Evolutionary conservation across 2,329 filamentous ascomycete species (phyloP).

Genomic region (Albifimbria verrucaria): DNA sequence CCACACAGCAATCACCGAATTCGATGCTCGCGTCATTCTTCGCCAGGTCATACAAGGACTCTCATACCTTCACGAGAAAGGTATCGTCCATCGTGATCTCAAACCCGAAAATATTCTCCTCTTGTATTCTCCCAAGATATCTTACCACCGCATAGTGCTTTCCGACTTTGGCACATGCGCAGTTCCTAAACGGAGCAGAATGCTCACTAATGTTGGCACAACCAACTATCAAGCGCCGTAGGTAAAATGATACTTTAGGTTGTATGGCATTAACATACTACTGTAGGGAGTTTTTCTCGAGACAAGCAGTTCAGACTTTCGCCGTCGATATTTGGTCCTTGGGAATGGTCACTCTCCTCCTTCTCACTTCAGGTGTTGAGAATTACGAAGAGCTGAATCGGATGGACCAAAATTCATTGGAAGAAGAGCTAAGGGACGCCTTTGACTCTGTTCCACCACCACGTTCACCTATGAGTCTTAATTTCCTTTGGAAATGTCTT

Average conservation of each 20-base stretch:
- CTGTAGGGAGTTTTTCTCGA: constrained; percentile 35
- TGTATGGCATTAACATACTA: neutral
- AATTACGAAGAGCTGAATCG: constrained; percentile 19
- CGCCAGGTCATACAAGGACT: constrained; percentile 45
- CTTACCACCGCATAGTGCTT: constrained; percentile 44
- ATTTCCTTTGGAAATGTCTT: constrained; percentile 29
- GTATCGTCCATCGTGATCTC: constrained; percentile 50
- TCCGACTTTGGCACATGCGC: constrained; percentile 51
- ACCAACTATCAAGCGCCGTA: constrained; percentile 48
- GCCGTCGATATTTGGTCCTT: constrained; percentile 52
- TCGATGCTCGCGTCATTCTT: constrained; percentile 42
- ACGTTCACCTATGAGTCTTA: constrained; percentile 19
- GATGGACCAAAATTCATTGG: constrained; percentile 22
- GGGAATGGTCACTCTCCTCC: constrained; percentile 41
- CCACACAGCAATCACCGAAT: constrained; percentile 32
- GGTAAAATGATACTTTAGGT: constrained; percentile 15
- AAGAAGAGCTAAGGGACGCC: constrained; percentile 11
- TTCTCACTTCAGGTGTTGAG: constrained; percentile 23
- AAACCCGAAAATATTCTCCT: constrained; percentile 54
- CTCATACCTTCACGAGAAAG: constrained; percentile 45
- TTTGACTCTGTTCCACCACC: constrained; percentile 2
- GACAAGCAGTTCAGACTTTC: constrained; percentile 23
- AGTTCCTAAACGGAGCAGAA: constrained; percentile 35
- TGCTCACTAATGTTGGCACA: constrained; percentile 45
- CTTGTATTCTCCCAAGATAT: constrained; percentile 39